Evolutionary conservation across 345 rosid genomes (phyloP).

Genomic region (Gossypium bickii): DNA sequence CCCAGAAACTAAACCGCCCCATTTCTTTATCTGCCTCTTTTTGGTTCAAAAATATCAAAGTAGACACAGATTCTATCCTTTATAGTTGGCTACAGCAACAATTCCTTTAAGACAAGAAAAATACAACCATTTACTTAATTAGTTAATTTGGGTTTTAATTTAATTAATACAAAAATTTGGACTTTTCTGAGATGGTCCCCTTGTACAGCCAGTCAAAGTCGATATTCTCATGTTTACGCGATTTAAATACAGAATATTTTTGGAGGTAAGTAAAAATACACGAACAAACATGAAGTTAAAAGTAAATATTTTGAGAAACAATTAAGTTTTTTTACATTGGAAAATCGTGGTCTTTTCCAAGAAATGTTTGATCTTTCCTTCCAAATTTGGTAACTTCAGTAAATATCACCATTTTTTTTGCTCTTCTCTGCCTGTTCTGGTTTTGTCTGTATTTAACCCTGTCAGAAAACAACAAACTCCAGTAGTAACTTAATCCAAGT

Average conservation of each 20-base stretch:
- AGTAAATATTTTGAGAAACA: background rate
- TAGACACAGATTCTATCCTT: slow-evolving; percentile 11
- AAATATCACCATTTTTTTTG: too few relatives aligned
- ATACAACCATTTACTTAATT: background rate
- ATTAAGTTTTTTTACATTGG: too few relatives aligned
- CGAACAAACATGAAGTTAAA: background rate
- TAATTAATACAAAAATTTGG: background rate
- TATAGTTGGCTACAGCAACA: slow-evolving; percentile 11
- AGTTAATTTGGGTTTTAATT: background rate
- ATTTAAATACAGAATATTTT: background rate
- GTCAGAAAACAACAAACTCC: slow-evolving; percentile 7
- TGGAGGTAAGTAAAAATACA: too few relatives aligned
- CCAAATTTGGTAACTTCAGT: too few relatives aligned
- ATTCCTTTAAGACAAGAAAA: background rate
- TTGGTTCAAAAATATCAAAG: background rate
- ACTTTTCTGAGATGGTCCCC: background rate
- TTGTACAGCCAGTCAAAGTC: background rate
- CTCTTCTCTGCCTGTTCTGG: too few relatives aligned
- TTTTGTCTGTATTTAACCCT: slow-evolving; percentile 1
- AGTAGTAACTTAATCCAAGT: background rate
- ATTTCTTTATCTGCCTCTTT: background rate
- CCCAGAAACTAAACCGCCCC: background rate
- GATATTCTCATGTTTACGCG: background rate
- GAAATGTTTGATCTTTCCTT: background rate
- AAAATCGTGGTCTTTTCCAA: background rate